Evolutionary conservation across 1,139 yeast species (phyloP), one percentile per base, ranked within the genome.

Genomic region (Diutina pseudorugosa): DNA sequence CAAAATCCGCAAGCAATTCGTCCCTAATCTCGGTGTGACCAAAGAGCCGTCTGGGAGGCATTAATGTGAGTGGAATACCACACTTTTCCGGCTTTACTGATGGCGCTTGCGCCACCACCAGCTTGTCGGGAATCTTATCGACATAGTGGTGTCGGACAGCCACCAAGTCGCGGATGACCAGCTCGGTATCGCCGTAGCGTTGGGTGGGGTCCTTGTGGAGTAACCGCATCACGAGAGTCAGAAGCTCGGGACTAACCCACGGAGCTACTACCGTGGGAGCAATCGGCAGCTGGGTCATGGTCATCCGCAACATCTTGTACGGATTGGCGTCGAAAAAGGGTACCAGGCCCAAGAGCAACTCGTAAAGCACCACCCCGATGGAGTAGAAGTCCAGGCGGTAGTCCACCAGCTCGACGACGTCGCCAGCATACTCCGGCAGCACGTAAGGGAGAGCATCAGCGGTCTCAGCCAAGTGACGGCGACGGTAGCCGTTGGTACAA

Each of bases 341-440:
- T 4, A 75, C 61, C 20, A 65, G 62, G 0, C 82, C 80, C 8
- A 75, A 68, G 12, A 77, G 55, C 23, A 77, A 59, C 55, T 77
- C 81, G 57, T 79, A 77, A 44, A 79, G 56, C 3, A 79, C 71
- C 25, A 78, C 69, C 25, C 84, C 83, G 14, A 77, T 57, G 40
- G 79, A 69, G 58, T 78, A 79, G 52, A 77, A 69, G 59, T 79
- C 83, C 0, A 82, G 69, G 50, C 80, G 65, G 57, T 66, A 72
- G 56, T 77, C 82, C 8, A 76, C 77, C 2, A 70, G 63, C 41
- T 69, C 63, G 48, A 66, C 66, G 16, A 68, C 64, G 27, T 71
- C 73, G 1, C 78, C 75, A 18, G 79, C 69, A 3, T 73, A 67
- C 59, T 79, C 83, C 1, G 83, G 83, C 0, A 82, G 73, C 57